Evolutionary conservation across 257 asterid genomes (phyloP), one percentile per base, ranked within the genome.

Genomic region (Coffea canephora): DNA sequence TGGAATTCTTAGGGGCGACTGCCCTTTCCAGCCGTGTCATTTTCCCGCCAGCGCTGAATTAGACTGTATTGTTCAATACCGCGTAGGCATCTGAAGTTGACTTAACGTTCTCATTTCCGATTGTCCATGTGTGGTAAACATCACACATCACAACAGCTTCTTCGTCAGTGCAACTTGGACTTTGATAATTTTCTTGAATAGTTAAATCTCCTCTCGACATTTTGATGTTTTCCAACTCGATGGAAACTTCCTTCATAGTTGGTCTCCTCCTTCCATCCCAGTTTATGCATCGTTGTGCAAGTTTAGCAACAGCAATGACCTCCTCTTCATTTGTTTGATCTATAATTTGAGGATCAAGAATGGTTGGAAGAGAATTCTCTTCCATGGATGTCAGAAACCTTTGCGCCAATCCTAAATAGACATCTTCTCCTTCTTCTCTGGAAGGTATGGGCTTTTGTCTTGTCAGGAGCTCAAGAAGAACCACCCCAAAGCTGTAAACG

Each of bases 181-280:
- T 19, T 19, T 0, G 9, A 57, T 16, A 57, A 18, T 57, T 57
- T 55, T 1, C 64, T 16, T 57, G 65, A 57, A 5, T 57, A 57
- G 6, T 57, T 57, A 31, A 31, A 31, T 31, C 4, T 18, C 0
- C 21, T 3, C 1, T 4, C 21, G 65, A 57, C n/a, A 57, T 18
- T 57, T 18, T 57, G 45, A 59, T 71, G n/a, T 45, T 9, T 25
- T 62, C 79, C 45, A 76, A 15, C 25, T 41, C 62, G 2, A 66
- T 14, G 2, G 72, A 72, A 4, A 62, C 79, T 76, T 76, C 73
- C 54, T 46, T 64, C 79, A 76, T 76, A 8, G 72, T 76, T 39
- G 73, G 79, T 27, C 79, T 62, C 23, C 41, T n/a, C 72, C n/a
- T 45, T 2, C 79, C 79, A 1, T 76, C 45, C 27, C 62, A 62